Evolutionary conservation across 345 rosid species (phyloP).

Genomic region (Arabis alpina): DNA sequence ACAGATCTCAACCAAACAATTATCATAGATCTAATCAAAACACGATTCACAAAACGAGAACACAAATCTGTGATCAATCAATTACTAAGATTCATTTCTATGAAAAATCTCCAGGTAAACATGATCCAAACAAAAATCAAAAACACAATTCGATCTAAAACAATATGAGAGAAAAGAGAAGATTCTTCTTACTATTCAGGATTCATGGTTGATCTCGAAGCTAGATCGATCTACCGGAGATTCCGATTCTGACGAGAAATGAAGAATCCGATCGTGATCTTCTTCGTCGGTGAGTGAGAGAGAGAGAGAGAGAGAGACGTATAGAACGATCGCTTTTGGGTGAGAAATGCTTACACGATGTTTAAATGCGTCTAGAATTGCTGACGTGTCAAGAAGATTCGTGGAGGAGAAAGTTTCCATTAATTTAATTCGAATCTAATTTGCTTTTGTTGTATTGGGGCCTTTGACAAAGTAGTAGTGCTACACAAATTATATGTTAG

Average conservation of each 20-base stretch:
- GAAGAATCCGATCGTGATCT: slow-evolving; percentile 21
- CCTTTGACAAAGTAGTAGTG: too few relatives aligned
- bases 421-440: too few relatives aligned
- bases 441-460: too few relatives aligned
- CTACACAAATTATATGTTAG: too few relatives aligned
- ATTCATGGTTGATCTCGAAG: slow-evolving; percentile 64
- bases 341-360: slow-evolving; percentile 27
- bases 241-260: slow-evolving; percentile 33
- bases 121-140: neutral
- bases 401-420: too few relatives aligned
- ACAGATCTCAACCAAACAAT: slow-evolving; percentile 21
- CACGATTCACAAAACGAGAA: slow-evolving; percentile 11
- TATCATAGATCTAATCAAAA: slow-evolving; percentile 31
- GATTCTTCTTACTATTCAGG: slow-evolving; percentile 87
- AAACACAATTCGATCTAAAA: slow-evolving; percentile 29
- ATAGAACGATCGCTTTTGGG: slow-evolving; percentile 30
- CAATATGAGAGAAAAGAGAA: neutral
- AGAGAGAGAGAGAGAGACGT: slow-evolving; percentile 28
- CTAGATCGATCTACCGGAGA: slow-evolving; percentile 27
- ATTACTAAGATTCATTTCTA: neutral
- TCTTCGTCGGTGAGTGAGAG: slow-evolving; percentile 42
- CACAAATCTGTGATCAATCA: neutral
- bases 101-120: neutral
- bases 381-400: too few relatives aligned
- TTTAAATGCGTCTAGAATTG: slow-evolving; percentile 36